phyloP scores from a whole-genome alignment of 2,329 filamentous ascomycete genomes.

The Passalora sequoiae region DNA sequence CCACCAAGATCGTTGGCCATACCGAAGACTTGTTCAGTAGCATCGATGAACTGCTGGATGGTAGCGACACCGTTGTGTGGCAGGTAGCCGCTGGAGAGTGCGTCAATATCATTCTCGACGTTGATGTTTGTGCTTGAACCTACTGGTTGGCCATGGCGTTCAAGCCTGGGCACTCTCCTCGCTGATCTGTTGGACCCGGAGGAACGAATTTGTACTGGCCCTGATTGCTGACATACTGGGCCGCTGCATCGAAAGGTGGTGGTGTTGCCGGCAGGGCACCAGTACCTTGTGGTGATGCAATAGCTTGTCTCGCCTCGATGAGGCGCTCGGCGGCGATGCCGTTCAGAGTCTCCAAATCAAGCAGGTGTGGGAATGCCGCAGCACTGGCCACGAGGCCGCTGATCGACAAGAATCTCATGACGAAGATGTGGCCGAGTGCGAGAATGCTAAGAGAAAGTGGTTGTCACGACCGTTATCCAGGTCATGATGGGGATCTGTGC shows the following conservation, averaged over 20 bases:
- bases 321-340: neutral
- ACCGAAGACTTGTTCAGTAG: constrained; percentile 28
- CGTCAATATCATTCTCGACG: constrained; percentile 8
- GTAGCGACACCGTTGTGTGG: constrained; percentile 30
- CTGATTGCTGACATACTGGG: constrained; percentile 29
- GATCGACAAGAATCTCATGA: neutral
- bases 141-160: constrained; percentile 27
- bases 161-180: constrained; percentile 32
- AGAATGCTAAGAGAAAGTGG: no score
- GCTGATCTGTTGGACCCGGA: constrained; percentile 24
- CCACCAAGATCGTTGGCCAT: constrained; percentile 27
- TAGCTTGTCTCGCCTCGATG: constrained; percentile 4
- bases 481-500: neutral
- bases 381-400: constrained; percentile 3
- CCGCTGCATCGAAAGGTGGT: constrained; percentile 31
- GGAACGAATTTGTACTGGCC: constrained; percentile 28
- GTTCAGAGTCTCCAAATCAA: neutral
- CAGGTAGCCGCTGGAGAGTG: constrained; percentile 22
- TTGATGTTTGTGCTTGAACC: constrained; percentile 33
- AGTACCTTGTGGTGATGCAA: constrained; percentile 22
- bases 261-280: constrained; percentile 25
- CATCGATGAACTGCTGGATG: constrained; percentile 32
- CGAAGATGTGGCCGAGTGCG: neutral
- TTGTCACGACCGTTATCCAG: no score
- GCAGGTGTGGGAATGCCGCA: neutral